A percentile compares a stretch with the other conserved stretches of the same genome.
Conservation (phyloP, 2,329 filamentous ascomycete genomes). For the Pleurostoma richardsiae region DNA sequence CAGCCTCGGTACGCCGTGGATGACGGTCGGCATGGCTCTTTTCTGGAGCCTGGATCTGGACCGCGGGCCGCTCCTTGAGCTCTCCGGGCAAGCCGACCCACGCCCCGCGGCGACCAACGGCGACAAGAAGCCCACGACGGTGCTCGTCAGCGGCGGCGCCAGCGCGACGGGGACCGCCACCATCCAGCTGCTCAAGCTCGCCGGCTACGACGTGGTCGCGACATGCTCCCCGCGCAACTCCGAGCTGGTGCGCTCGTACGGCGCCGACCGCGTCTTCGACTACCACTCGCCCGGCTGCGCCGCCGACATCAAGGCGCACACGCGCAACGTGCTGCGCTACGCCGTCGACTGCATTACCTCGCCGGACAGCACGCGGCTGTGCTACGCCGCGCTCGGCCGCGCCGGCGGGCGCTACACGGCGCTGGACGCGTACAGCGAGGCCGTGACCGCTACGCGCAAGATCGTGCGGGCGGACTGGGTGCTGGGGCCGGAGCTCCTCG, state of each 20-base stretch:
- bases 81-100: too few relatives aligned
- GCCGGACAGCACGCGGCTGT: constrained; percentile 26
- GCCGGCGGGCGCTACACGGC: constrained; percentile 12
- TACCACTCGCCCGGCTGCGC: constrained; percentile 39
- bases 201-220: constrained; percentile 2
- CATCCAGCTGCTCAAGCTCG: constrained; percentile 1
- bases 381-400: constrained; percentile 27
- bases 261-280: constrained; percentile 43
- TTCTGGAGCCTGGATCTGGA: background rate
- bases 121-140: constrained; percentile 11
- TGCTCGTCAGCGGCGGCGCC: constrained; percentile 10
- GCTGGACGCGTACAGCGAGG: constrained; percentile 7
- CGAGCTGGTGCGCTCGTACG: constrained; percentile 37
- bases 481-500: background rate
- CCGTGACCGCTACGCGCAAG: background rate
- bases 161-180: background rate
- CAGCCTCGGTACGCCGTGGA: constrained; percentile 14
- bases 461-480: background rate
- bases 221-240: constrained; percentile 37
- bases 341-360: constrained; percentile 45
- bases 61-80: too few relatives aligned
- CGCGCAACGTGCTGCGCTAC: constrained; percentile 33
- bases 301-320: constrained; percentile 38
- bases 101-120: background rate
- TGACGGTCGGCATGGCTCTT: background rate